Percentiles rank a stretch among this genome's conserved stretches.
Evolutionary conservation across 495 filamentous ascomycete genomes (phyloP).

Genomic region (Penicillium argentinense): DNA sequence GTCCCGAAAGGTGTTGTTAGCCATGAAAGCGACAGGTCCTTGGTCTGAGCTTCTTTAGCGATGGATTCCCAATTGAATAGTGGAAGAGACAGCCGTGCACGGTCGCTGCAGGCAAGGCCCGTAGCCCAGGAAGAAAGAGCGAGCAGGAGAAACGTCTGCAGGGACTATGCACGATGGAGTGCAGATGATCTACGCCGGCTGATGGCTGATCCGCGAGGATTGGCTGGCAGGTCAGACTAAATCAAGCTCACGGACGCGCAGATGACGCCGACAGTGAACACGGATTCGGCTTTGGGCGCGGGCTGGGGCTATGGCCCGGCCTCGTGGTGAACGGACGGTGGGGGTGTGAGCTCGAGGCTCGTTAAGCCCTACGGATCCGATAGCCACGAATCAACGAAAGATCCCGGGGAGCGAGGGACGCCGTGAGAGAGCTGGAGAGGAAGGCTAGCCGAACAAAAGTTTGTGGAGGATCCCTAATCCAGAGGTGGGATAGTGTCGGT

Average conservation of each 20-base stretch:
- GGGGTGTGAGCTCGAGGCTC: slow-evolving; percentile 11
- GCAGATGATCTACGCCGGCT: slow-evolving; percentile 57
- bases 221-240: slow-evolving; percentile 32
- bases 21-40: slow-evolving; percentile 62
- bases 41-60: not conserved
- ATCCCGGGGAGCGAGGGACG: not conserved
- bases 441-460: slow-evolving; percentile 18
- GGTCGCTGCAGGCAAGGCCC: slow-evolving; percentile 24
- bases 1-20: slow-evolving; percentile 85
- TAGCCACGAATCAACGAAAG: not conserved
- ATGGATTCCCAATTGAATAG: slow-evolving; percentile 16
- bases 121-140: slow-evolving; percentile 24
- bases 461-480: slow-evolving; percentile 15
- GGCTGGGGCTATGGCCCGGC: slow-evolving; percentile 24
- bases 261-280: slow-evolving; percentile 38
- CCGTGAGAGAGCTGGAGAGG: not conserved
- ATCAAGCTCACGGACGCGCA: slow-evolving; percentile 31
- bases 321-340: slow-evolving; percentile 10
- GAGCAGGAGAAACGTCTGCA: slow-evolving; percentile 34
- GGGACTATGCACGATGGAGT: slow-evolving; percentile 51
- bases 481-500: slow-evolving; percentile 7
- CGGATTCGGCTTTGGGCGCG: slow-evolving; percentile 28
- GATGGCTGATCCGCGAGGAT: slow-evolving; percentile 20
- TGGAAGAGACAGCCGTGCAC: slow-evolving; percentile 16
- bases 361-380: slow-evolving; percentile 11